Percentiles rank a stretch among this genome's conserved stretches.
Conservation (phyloP, 805 yeast genomes). For the Vanderwaltozyma verrucispora region DNA sequence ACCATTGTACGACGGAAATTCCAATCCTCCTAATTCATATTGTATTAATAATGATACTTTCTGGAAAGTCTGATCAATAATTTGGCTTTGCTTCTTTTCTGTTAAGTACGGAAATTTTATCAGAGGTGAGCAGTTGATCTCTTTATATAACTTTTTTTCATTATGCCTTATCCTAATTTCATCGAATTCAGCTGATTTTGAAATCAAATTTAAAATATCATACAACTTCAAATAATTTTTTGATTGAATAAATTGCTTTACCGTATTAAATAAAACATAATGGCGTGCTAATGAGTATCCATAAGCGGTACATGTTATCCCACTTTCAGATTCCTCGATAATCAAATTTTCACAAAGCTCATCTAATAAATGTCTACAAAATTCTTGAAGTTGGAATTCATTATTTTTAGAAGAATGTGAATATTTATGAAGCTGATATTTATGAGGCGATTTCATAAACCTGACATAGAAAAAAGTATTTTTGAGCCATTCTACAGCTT, state of each 20-base stretch:
- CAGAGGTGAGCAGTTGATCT: conserved; percentile 33
- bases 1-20: conserved; percentile 36
- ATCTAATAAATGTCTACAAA: conserved; percentile 28
- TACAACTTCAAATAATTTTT: conserved; percentile 6
- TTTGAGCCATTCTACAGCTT: conserved; percentile 38
- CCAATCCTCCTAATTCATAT: conserved; percentile 41
- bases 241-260: conserved; percentile 27
- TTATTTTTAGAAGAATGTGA: conserved; percentile 9
- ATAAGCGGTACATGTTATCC: conserved; percentile 29
- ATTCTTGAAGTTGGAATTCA: conserved; percentile 27
- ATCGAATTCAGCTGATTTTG: conserved; percentile 33
- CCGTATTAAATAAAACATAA: conserved; percentile 36
- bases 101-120: conserved; percentile 30
- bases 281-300: conserved; percentile 42
- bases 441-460: conserved; percentile 30
- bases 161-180: conserved; percentile 32
- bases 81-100: conserved; percentile 18
- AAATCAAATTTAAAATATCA: conserved; percentile 23
- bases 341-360: conserved; percentile 28
- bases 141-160: conserved; percentile 37
- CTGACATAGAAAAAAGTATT: conserved; percentile 43
- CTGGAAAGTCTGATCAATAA: conserved; percentile 22
- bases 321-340: conserved; percentile 11
- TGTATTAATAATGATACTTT: conserved; percentile 38
- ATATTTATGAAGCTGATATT: conserved; percentile 29